Percentiles rank a stretch among this genome's conserved stretches.
Conservation (phyloP, 345 rosid genomes). For the Moringa oleifera region DNA sequence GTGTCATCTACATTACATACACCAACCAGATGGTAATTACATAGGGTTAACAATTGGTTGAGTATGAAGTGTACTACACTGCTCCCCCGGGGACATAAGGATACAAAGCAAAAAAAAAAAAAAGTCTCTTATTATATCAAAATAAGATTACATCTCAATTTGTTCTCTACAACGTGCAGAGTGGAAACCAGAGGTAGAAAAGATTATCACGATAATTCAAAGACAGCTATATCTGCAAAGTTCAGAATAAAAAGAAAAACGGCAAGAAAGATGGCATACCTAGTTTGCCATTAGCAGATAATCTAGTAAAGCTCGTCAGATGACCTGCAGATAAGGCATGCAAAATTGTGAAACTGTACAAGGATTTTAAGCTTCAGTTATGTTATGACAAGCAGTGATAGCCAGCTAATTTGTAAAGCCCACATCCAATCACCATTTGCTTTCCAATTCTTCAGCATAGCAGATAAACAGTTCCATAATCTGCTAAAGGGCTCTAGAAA, state of each 20-base stretch:
- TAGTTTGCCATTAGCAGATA: slow-evolving; percentile 18
- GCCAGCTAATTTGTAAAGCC: neutral
- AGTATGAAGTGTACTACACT: no score
- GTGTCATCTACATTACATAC: no score
- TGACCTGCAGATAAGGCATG: slow-evolving; percentile 20
- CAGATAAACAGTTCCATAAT: slow-evolving; percentile 4
- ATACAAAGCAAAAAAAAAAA: neutral
- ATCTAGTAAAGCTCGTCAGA: slow-evolving; percentile 16
- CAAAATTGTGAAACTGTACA: slow-evolving; percentile 9
- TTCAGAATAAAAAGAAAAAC: neutral
- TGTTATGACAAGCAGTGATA: slow-evolving; percentile 15
- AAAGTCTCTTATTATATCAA: neutral
- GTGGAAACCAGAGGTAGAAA: neutral
- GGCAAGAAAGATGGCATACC: slow-evolving; percentile 13
- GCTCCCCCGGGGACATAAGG: neutral
- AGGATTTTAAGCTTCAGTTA: slow-evolving; percentile 5
- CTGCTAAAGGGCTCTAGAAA: neutral
- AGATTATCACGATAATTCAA: neutral
- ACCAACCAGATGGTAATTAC: neutral
- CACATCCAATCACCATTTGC: neutral
- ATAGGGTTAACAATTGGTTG: neutral
- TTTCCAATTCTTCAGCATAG: neutral
- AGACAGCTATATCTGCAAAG: neutral
- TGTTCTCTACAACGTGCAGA: neutral
- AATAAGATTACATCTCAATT: neutral